Percentiles rank a stretch among this genome's conserved stretches.
Evolutionary conservation across 352 stramenopile species (phyloP).

Genomic region (Bremia lactucae): DNA sequence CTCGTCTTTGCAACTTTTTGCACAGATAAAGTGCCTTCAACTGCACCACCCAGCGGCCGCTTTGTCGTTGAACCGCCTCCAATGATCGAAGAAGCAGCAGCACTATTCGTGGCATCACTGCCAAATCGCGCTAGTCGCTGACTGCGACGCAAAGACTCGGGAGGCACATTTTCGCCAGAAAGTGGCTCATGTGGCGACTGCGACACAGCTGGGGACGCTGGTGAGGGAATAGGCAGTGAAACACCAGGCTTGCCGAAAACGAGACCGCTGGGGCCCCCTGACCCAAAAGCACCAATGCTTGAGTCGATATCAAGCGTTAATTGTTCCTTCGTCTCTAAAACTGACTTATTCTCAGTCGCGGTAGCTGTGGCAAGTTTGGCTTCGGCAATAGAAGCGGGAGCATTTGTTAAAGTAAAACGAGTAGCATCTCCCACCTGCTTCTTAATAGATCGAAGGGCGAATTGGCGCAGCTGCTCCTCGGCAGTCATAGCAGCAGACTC

Average conservation of each 20-base stretch:
- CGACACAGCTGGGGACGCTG: slow-evolving; percentile 24
- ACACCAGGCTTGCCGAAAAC: slow-evolving; percentile 74
- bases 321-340: slow-evolving; percentile 12
- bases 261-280: slow-evolving; percentile 38
- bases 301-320: slow-evolving; percentile 26
- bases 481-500: slow-evolving; percentile 21
- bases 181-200: slow-evolving; percentile 15
- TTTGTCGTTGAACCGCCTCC: slow-evolving; percentile 20
- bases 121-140: slow-evolving; percentile 42
- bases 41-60: slow-evolving; percentile 22
- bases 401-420: slow-evolving; percentile 22
- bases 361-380: slow-evolving; percentile 10
- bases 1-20: slow-evolving; percentile 35
- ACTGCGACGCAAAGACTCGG: slow-evolving; percentile 32
- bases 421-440: slow-evolving; percentile 32
- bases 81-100: slow-evolving; percentile 1
- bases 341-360: slow-evolving; percentile 11
- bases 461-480: slow-evolving; percentile 54
- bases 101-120: slow-evolving; percentile 6
- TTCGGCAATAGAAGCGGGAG: slow-evolving; percentile 3
- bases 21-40: slow-evolving; percentile 14
- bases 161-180: slow-evolving; percentile 11
- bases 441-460: slow-evolving; percentile 60
- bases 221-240: slow-evolving; percentile 51
- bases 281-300: slow-evolving; percentile 37